Percentiles rank a stretch among this genome's conserved stretches.
phyloP scores from a whole-genome alignment of 176 grass and related monocot genomes.

The Musa schizocarpa region DNA sequence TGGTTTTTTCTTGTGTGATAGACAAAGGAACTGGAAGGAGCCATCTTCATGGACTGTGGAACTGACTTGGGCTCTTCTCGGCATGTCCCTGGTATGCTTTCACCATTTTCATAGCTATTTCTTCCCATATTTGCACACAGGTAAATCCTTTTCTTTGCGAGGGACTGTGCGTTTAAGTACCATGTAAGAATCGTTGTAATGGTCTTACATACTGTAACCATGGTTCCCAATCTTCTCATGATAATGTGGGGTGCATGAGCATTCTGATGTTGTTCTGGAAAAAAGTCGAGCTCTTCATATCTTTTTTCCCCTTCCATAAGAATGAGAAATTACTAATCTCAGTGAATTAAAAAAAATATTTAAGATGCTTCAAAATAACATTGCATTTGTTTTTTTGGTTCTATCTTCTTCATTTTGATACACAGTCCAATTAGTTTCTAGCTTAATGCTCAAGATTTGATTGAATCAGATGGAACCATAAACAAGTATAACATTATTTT shows the following conservation, averaged over 20 bases:
- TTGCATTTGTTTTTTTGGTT: background rate
- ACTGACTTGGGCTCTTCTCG: constrained; percentile 81
- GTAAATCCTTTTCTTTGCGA: background rate
- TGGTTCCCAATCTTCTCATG: background rate
- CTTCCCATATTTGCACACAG: too few relatives aligned
- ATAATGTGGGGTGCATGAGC: background rate
- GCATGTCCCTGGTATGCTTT: constrained; percentile 60
- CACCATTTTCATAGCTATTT: background rate
- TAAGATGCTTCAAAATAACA: background rate
- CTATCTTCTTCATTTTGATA: background rate
- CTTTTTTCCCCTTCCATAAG: background rate
- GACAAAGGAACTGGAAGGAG: constrained; percentile 70
- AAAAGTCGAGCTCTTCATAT: background rate
- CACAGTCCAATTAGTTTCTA: background rate
- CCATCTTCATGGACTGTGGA: constrained; percentile 86
- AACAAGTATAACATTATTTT: background rate
- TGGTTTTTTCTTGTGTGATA: constrained; percentile 39
- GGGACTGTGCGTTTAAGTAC: background rate
- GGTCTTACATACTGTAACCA: background rate
- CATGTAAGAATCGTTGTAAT: background rate
- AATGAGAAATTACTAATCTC: background rate
- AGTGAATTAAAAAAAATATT: background rate
- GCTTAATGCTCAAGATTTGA: background rate
- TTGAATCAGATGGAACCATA: background rate
- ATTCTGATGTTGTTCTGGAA: background rate